Conservation (phyloP, 2,329 filamentous ascomycete species). For the Aspergillus sp. region DNA sequence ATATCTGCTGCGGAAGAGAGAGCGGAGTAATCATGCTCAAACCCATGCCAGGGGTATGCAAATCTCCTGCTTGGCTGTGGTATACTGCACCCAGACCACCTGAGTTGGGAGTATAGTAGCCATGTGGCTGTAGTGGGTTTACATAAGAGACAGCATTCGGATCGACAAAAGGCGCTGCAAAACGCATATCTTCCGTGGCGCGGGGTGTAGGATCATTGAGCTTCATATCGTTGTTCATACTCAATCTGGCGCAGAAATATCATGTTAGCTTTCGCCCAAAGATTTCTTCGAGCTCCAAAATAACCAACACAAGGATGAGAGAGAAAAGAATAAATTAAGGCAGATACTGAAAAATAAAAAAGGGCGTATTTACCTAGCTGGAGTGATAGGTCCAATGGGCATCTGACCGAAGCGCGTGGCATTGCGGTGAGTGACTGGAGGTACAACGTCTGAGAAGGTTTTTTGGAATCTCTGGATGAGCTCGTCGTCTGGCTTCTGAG, state of each 20-base stretch:
- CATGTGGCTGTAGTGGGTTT: conserved; percentile 73
- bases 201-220: conserved; percentile 83
- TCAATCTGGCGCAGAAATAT: conserved; percentile 40
- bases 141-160: conserved; percentile 80
- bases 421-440: conserved; percentile 43
- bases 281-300: not conserved
- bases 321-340: too few species aligned
- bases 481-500: conserved; percentile 83
- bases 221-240: conserved; percentile 57
- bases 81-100: conserved; percentile 76
- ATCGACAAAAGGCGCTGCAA: conserved; percentile 87
- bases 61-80: conserved; percentile 79
- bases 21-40: conserved; percentile 78
- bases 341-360: not conserved
- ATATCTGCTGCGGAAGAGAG: conserved; percentile 71
- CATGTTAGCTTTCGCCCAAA: conserved; percentile 15
- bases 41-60: conserved; percentile 78
- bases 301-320: not conserved
- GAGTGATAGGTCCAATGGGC: conserved; percentile 24
- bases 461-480: conserved; percentile 82
- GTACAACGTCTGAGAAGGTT: conserved; percentile 73
- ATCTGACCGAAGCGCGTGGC: conserved; percentile 26
- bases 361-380: conserved; percentile 26
- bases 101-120: conserved; percentile 86
- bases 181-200: conserved; percentile 79